Evolutionary conservation across 805 yeast genomes (phyloP).

Genomic region (Monosporozyma yasuniensis): DNA sequence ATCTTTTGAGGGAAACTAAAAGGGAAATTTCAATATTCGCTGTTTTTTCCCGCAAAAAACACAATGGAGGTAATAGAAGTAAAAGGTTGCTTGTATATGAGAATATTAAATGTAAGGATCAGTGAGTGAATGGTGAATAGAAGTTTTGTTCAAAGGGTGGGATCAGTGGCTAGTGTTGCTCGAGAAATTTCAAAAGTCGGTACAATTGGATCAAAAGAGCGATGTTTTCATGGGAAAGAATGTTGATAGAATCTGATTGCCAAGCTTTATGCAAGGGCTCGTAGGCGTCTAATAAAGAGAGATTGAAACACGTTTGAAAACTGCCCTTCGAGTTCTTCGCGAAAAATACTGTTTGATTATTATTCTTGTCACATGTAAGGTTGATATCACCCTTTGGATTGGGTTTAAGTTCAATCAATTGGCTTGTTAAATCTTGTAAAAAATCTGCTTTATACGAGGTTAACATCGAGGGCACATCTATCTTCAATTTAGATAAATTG

Average conservation of each 20-base stretch:
- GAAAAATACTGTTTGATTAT: background rate
- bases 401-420: background rate
- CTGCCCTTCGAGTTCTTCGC: background rate
- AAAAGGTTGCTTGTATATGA: too few species aligned
- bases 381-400: background rate
- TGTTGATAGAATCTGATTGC: background rate
- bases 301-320: background rate
- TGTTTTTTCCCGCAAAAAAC: background rate
- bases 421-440: background rate
- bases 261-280: constrained; percentile 1
- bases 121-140: too few species aligned
- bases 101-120: too few species aligned
- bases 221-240: background rate
- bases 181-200: background rate
- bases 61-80: background rate
- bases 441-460: background rate
- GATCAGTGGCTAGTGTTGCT: background rate
- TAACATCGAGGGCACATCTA: background rate
- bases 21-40: background rate
- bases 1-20: background rate
- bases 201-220: background rate
- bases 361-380: background rate
- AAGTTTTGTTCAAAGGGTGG: too few species aligned
- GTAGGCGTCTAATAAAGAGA: background rate
- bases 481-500: background rate